Conservation (phyloP, 2,329 filamentous ascomycete genomes). For the Cladosporium velox region DNA sequence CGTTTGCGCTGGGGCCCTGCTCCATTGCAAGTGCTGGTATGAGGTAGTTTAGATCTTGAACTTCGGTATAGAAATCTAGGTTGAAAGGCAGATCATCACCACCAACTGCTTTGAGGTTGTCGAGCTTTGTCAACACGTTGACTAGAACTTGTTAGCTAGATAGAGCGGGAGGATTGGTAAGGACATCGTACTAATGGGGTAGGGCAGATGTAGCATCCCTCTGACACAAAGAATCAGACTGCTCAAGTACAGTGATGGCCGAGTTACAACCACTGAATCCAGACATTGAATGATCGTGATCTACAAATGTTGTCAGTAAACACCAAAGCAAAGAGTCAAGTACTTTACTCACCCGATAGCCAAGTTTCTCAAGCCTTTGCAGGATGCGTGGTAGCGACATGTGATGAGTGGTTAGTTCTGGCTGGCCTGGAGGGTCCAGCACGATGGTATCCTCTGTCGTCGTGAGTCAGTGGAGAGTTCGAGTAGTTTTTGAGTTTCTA, state of each 20-base stretch:
- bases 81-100: conserved; percentile 92
- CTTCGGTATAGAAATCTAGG: conserved; percentile 95
- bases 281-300: conserved; percentile 91
- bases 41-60: conserved; percentile 86
- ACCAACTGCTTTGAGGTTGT: conserved; percentile 71
- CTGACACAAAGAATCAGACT: conserved; percentile 89
- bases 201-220: conserved; percentile 97
- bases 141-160: conserved; percentile 45
- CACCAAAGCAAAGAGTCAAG: conserved; percentile 79
- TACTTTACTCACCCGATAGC: conserved; percentile 87
- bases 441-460: conserved; percentile 78
- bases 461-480: neutral
- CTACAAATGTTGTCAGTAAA: conserved; percentile 51
- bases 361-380: conserved; percentile 83
- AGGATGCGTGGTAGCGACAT: conserved; percentile 89
- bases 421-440: conserved; percentile 95
- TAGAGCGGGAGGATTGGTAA: neutral
- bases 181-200: conserved; percentile 62
- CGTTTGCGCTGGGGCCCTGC: conserved; percentile 46
- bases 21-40: conserved; percentile 79
- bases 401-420: conserved; percentile 96
- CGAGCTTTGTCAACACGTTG: conserved; percentile 96
- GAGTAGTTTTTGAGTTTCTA: no score
- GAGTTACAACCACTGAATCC: conserved; percentile 89
- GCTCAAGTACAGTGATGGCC: conserved; percentile 92